These are phyloP conservation scores for Linanthus parryae DNA, from an alignment of 148 eudicot species.

Conservation along the genomic window DNA sequence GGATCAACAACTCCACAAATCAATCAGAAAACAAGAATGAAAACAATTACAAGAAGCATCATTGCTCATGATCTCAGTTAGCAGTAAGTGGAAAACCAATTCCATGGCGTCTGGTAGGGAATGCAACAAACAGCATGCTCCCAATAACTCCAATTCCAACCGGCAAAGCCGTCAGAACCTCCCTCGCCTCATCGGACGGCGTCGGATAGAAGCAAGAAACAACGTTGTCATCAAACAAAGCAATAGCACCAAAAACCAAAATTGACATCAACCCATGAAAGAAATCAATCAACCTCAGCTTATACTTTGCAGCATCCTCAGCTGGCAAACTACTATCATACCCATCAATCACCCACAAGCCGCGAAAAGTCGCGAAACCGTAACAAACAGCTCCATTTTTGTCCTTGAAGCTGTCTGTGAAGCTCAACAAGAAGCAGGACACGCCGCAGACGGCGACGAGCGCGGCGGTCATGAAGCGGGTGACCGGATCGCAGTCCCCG, in stretches of 20 bases:
- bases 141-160: constrained; percentile 56
- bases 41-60: neutral
- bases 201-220: constrained; percentile 56
- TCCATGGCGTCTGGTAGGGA: constrained; percentile 66
- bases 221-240: constrained; percentile 59
- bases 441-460: constrained; percentile 47
- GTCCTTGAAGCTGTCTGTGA: constrained; percentile 72
- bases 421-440: constrained; percentile 51
- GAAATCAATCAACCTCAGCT: constrained; percentile 45
- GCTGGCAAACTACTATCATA: constrained; percentile 30
- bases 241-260: constrained; percentile 51
- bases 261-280: constrained; percentile 62
- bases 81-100: constrained; percentile 58
- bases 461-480: constrained; percentile 31
- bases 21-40: neutral
- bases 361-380: constrained; percentile 52
- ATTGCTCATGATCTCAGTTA: neutral
- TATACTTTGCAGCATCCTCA: constrained; percentile 34
- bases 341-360: constrained; percentile 78
- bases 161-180: constrained; percentile 52
- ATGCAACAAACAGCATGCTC: constrained; percentile 58
- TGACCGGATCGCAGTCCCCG: constrained; percentile 47
- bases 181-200: constrained; percentile 41
- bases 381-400: constrained; percentile 41
- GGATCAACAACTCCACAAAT: neutral